Percentiles rank a stretch among this genome's conserved stretches.
Conservation (phyloP, 805 yeast genomes). For the Priceomyces haplophilus region DNA sequence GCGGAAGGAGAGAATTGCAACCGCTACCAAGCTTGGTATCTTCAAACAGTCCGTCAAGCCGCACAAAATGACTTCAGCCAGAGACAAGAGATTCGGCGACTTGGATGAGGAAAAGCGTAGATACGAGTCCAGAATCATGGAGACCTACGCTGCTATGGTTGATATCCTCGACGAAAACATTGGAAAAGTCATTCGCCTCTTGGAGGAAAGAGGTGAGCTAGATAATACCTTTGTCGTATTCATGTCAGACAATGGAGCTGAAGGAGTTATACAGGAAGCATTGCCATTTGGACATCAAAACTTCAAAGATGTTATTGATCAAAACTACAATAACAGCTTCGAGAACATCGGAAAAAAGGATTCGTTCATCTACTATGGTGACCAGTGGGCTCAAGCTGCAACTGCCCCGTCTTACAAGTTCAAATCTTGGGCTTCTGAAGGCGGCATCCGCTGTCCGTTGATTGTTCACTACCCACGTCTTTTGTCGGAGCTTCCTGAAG, state of each 20-base stretch:
- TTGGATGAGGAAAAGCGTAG: conserved; percentile 34
- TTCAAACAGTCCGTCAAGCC: conserved; percentile 44
- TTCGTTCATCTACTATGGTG: conserved; percentile 52
- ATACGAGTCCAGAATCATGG: conserved; percentile 47
- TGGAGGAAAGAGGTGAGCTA: conserved; percentile 41
- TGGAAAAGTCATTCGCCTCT: conserved; percentile 45
- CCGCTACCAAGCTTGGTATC: conserved; percentile 45
- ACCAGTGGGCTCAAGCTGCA: conserved; percentile 63
- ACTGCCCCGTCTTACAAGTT: conserved; percentile 55
- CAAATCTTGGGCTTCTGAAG: conserved; percentile 59
- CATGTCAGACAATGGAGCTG: conserved; percentile 66
- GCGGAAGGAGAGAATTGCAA: conserved; percentile 35
- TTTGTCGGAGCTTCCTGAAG: conserved; percentile 8
- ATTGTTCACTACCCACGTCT: conserved; percentile 45
- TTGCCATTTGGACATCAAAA: conserved; percentile 40
- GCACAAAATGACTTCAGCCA: conserved; percentile 42
- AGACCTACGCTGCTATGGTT: conserved; percentile 63
- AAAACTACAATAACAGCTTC: conserved; percentile 40
- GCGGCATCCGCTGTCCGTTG: conserved; percentile 58
- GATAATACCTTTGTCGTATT: conserved; percentile 57
- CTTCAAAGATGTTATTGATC: conserved; percentile 21
- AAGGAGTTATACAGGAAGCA: conserved; percentile 57
- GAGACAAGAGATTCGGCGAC: conserved; percentile 43
- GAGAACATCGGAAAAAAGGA: conserved; percentile 49
- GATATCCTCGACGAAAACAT: conserved; percentile 50